Percentiles rank a stretch among this genome's conserved stretches.
These are phyloP conservation scores for Gnomoniopsis smithogilvyi DNA, from an alignment of 2,329 filamentous ascomycete species.

Conservation along the genomic window DNA sequence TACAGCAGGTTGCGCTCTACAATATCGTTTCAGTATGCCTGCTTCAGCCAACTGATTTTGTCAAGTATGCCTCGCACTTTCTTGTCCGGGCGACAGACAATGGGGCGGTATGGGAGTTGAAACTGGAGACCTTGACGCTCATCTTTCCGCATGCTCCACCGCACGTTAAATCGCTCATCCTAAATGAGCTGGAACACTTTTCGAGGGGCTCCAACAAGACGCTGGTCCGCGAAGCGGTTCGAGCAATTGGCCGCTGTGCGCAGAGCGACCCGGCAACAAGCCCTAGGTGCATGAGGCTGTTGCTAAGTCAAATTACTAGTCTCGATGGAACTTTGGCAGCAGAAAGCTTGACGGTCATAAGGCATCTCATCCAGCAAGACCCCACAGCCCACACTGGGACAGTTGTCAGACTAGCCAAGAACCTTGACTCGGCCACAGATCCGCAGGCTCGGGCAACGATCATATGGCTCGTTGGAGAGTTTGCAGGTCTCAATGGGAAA, in stretches of 20 bases:
- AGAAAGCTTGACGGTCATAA: constrained; percentile 90
- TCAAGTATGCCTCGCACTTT: constrained; percentile 86
- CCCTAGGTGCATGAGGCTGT: constrained; percentile 73
- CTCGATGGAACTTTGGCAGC: constrained; percentile 84
- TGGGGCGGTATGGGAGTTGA: constrained; percentile 81
- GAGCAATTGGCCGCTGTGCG: constrained; percentile 90
- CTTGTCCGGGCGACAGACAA: constrained; percentile 77
- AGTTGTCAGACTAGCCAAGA: constrained; percentile 83
- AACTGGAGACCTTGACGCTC: constrained; percentile 85
- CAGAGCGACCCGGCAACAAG: constrained; percentile 71
- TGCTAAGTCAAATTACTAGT: constrained; percentile 84
- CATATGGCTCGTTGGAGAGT: constrained; percentile 96
- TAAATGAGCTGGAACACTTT: constrained; percentile 94
- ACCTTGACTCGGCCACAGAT: constrained; percentile 83
- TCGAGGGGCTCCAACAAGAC: constrained; percentile 69
- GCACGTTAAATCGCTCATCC: constrained; percentile 78
- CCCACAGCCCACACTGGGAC: constrained; percentile 78
- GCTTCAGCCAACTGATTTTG: constrained; percentile 72
- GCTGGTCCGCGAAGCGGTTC: constrained; percentile 83
- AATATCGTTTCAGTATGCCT: constrained; percentile 95
- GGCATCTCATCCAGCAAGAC: constrained; percentile 91
- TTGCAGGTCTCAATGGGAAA: constrained; percentile 73
- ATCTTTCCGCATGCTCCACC: constrained; percentile 80
- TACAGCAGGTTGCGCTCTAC: constrained; percentile 85
- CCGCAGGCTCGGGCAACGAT: constrained; percentile 90